Evolutionary conservation across 495 filamentous ascomycete species (phyloP).

Genomic region (Diplogelasinospora grovesii): DNA sequence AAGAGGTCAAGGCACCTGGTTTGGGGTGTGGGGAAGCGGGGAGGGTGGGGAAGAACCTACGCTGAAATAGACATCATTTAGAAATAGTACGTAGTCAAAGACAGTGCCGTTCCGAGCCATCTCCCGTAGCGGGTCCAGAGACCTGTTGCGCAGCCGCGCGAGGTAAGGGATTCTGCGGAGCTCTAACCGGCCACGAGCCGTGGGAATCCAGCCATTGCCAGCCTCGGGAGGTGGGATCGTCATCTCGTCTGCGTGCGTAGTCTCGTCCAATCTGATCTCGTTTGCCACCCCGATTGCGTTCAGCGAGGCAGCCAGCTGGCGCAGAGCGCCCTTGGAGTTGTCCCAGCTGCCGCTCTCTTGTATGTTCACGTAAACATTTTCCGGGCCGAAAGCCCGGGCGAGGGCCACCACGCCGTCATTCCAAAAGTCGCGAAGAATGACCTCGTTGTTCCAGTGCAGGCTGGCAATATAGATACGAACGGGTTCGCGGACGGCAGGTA

Average conservation of each 20-base stretch:
- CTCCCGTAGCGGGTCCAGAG: slow-evolving; percentile 36
- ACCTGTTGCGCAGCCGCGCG: slow-evolving; percentile 50
- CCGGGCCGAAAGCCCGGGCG: slow-evolving; percentile 43
- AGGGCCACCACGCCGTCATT: slow-evolving; percentile 48
- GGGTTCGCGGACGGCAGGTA: slow-evolving; percentile 10
- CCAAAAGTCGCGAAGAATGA: slow-evolving; percentile 51
- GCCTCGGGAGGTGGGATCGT: slow-evolving; percentile 36
- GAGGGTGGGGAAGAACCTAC: slow-evolving; percentile 39
- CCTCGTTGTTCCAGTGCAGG: slow-evolving; percentile 59
- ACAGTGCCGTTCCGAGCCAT: slow-evolving; percentile 30
- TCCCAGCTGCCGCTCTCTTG: slow-evolving; percentile 63
- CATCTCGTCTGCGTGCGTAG: too few relatives aligned
- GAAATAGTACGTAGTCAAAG: slow-evolving; percentile 60
- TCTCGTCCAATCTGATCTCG: slow-evolving; percentile 42
- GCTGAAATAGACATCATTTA: slow-evolving; percentile 66
- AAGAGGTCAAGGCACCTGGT: too few relatives aligned
- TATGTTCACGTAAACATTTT: slow-evolving; percentile 60
- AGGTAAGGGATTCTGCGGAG: slow-evolving; percentile 57
- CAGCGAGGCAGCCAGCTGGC: slow-evolving; percentile 45
- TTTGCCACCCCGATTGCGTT: slow-evolving; percentile 41
- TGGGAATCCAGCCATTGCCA: slow-evolving; percentile 50
- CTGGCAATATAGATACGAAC: slow-evolving; percentile 51
- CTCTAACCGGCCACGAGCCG: slow-evolving; percentile 41
- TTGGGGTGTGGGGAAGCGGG: too few relatives aligned
- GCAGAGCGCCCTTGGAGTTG: slow-evolving; percentile 51